A percentile compares a stretch with the other conserved stretches of the same genome.
Evolutionary conservation across 345 rosid genomes (phyloP).

Genomic region (Citrus sp.): DNA sequence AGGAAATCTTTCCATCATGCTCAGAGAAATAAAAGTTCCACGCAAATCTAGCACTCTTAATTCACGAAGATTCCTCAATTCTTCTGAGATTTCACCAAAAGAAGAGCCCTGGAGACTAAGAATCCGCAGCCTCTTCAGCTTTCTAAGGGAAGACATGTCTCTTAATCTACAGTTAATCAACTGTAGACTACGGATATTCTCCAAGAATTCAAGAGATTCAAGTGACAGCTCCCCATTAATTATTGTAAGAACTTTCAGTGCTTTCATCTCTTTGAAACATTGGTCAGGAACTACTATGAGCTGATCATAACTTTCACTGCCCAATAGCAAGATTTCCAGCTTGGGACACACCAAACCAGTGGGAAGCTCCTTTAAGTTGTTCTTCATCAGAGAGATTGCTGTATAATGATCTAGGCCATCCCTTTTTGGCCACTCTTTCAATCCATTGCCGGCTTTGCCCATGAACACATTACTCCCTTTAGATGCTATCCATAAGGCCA

Average conservation of each 20-base stretch:
- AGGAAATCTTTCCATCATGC: background rate
- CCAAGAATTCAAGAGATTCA: background rate
- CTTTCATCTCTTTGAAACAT: no score
- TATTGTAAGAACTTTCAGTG: no score
- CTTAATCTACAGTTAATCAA: background rate
- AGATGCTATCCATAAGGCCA: background rate
- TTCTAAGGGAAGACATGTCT: background rate
- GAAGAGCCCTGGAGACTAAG: background rate
- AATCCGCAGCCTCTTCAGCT: slow-evolving; percentile 4
- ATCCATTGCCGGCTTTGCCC: background rate
- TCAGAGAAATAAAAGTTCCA: background rate
- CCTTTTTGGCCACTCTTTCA: slow-evolving; percentile 9
- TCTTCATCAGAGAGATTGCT: background rate
- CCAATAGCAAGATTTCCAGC: background rate
- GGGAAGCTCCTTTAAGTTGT: background rate
- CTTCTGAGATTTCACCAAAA: background rate
- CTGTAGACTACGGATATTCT: background rate
- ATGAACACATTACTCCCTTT: background rate
- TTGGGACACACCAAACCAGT: slow-evolving; percentile 2
- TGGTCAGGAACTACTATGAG: background rate
- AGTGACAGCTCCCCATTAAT: no score
- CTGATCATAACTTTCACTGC: background rate
- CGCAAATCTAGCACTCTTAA: slow-evolving; percentile 2
- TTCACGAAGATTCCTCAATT: background rate
- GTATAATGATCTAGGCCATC: background rate